phyloP scores from a whole-genome alignment of 345 rosid genomes.

The Hevea brasiliensis region DNA sequence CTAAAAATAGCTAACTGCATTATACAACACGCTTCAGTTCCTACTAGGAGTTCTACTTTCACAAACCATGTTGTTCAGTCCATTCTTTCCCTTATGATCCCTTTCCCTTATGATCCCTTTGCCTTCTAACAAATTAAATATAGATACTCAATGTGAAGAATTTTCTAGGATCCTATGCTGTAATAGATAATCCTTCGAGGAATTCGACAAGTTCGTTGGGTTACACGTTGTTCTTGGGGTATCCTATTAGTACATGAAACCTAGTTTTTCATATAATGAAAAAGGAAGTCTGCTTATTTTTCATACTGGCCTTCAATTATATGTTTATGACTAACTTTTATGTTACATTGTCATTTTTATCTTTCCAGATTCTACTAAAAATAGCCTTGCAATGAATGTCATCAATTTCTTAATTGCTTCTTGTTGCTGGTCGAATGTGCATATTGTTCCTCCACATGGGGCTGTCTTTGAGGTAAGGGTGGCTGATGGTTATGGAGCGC shows the following conservation, averaged over 20 bases:
- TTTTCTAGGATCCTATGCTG: neutral
- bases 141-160: neutral
- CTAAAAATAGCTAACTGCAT: neutral
- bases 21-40: neutral
- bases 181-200: neutral
- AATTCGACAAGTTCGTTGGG: neutral
- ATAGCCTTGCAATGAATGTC: conserved; percentile 50
- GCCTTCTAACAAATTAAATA: neutral
- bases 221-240: neutral
- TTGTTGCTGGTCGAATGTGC: conserved; percentile 69
- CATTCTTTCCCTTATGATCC: neutral
- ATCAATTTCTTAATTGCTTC: conserved; percentile 38
- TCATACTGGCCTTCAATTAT: neutral
- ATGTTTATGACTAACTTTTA: neutral
- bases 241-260: neutral
- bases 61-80: neutral
- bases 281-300: neutral
- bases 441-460: conserved; percentile 63
- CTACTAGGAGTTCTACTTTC: neutral
- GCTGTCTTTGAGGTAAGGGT: conserved; percentile 67
- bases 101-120: neutral
- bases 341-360: neutral
- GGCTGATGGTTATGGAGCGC: conserved; percentile 65
- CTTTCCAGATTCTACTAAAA: conserved; percentile 56
- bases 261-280: neutral